phyloP scores from a whole-genome alignment of 139 green algal genomes.

The Closterium sp. region DNA sequence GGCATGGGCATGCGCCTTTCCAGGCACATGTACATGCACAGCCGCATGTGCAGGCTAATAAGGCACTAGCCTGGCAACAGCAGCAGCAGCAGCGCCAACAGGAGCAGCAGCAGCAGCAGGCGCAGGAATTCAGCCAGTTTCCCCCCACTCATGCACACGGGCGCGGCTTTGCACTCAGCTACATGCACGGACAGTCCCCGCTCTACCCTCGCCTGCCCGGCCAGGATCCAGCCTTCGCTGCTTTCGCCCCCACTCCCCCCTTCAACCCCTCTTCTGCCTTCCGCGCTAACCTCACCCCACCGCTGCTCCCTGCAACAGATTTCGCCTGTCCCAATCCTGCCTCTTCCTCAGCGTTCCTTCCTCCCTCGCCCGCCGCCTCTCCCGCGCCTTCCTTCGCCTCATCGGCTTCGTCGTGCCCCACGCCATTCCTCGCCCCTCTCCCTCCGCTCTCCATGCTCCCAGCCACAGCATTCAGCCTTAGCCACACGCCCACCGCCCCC shows the following conservation, averaged over 20 bases:
- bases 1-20: neutral
- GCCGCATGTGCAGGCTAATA: neutral
- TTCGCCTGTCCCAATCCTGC: neutral
- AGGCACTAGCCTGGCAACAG: neutral
- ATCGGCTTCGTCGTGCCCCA: neutral
- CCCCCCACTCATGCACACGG: neutral
- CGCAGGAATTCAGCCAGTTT: neutral
- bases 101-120: neutral
- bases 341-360: neutral
- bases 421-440: neutral
- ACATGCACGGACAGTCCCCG: neutral
- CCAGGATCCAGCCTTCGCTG: neutral
- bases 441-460: neutral
- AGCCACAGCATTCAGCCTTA: neutral
- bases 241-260: neutral
- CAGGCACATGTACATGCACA: neutral
- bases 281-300: neutral
- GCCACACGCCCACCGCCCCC: neutral
- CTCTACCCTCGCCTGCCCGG: neutral
- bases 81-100: neutral
- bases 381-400: neutral
- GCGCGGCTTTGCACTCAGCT: neutral
- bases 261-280: neutral
- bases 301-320: neutral
- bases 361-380: neutral